Conservation (phyloP, 495 filamentous ascomycete species). For the Sporormia fimetaria region DNA sequence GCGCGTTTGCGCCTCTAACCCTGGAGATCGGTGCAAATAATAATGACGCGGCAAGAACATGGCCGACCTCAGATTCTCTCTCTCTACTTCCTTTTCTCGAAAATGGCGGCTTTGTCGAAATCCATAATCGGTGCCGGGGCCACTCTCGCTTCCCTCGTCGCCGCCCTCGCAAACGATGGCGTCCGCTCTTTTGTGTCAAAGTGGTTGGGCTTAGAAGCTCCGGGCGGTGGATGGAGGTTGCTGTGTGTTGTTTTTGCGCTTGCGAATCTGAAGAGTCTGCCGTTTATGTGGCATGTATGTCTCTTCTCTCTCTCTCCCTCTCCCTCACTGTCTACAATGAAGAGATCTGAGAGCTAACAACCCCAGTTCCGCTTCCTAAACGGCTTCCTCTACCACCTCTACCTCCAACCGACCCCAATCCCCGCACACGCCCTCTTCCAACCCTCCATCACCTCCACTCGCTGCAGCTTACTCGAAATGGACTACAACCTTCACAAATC, state of each 20-base stretch:
- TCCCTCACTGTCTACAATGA: neutral
- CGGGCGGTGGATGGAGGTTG: constrained; percentile 39
- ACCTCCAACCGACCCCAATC: constrained; percentile 38
- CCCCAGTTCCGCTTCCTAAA: constrained; percentile 45
- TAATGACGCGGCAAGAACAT: too few relatives aligned
- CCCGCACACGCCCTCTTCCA: constrained; percentile 47
- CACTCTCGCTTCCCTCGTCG: constrained; percentile 6
- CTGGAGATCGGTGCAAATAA: too few relatives aligned
- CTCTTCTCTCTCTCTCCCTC: neutral
- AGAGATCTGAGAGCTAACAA: constrained; percentile 1
- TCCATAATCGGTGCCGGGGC: constrained; percentile 1
- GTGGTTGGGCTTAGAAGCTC: constrained; percentile 12
- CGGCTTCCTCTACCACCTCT: constrained; percentile 48
- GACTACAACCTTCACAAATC: constrained; percentile 80
- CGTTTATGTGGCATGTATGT: constrained; percentile 65
- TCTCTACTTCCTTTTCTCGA: too few relatives aligned
- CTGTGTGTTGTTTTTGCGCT: constrained; percentile 45
- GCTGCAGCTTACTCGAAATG: constrained; percentile 53
- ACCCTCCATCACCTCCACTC: constrained; percentile 48
- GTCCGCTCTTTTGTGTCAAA: constrained; percentile 6
- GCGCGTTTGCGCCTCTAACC: too few relatives aligned
- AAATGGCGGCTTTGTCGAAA: too few relatives aligned
- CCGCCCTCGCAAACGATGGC: constrained; percentile 6
- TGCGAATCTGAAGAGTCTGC: constrained; percentile 60
- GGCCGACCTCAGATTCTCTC: too few relatives aligned